These are phyloP conservation scores for Adansonia digitata DNA, from an alignment of 345 rosid species.

Conservation along the genomic window DNA sequence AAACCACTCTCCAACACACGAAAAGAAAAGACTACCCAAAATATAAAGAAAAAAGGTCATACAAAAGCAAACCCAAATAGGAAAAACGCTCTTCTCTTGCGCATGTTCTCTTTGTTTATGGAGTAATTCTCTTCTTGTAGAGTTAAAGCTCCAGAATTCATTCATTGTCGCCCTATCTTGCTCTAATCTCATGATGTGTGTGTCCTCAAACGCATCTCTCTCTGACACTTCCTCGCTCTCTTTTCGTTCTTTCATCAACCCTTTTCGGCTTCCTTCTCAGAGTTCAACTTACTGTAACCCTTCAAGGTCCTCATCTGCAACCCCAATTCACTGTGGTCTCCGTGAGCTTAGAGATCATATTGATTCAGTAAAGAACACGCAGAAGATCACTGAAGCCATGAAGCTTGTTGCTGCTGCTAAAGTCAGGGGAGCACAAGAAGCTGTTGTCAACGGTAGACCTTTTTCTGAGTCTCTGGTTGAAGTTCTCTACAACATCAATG, in stretches of 20 bases:
- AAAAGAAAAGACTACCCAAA: too few relatives aligned
- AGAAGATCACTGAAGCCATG: constrained; percentile 97
- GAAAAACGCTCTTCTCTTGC: constrained; percentile 2
- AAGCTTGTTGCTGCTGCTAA: constrained; percentile 95
- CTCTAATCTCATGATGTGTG: constrained; percentile 75
- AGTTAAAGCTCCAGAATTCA: constrained; percentile 4
- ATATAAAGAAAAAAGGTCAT: too few relatives aligned
- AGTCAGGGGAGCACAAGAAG: constrained; percentile 96
- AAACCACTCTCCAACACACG: too few relatives aligned
- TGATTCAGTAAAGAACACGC: constrained; percentile 78
- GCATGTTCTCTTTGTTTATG: background rate
- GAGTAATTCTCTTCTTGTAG: constrained; percentile 5
- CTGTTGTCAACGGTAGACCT: constrained; percentile 80
- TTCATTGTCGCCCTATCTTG: constrained; percentile 46
- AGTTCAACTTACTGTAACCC: constrained; percentile 25
- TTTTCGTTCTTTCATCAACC: constrained; percentile 55
- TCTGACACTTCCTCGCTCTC: constrained; percentile 71
- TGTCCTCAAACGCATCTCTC: constrained; percentile 65
- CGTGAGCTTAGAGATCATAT: constrained; percentile 74
- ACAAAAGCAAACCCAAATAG: too few relatives aligned
- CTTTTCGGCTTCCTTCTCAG: constrained; percentile 47
- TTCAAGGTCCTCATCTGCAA: constrained; percentile 45
- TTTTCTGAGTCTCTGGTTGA: constrained; percentile 87
- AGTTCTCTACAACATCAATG: constrained; percentile 89
- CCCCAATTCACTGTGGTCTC: constrained; percentile 63